Evolutionary conservation across 2,329 filamentous ascomycete species (phyloP).

Genomic region (Teratosphaeriaceae sp.): DNA sequence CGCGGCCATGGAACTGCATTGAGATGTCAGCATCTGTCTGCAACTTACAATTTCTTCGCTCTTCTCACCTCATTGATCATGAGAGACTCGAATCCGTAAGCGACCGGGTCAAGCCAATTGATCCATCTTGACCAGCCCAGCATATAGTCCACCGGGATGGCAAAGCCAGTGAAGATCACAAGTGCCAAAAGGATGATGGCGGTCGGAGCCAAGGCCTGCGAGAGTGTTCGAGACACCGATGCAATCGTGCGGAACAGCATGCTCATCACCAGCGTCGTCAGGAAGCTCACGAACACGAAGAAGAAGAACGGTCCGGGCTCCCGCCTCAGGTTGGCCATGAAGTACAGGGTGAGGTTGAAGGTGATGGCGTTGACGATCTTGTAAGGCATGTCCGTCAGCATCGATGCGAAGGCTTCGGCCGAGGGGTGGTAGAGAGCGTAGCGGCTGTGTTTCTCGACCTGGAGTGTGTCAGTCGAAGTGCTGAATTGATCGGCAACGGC

Average conservation of each 20-base stretch:
- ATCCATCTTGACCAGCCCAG: no score
- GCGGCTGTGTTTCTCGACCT: no score
- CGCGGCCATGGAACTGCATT: conserved; percentile 59
- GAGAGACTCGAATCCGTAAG: conserved; percentile 72
- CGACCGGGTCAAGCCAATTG: conserved; percentile 70
- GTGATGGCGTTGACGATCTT: conserved; percentile 46
- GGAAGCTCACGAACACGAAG: conserved; percentile 55
- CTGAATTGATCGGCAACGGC: no score
- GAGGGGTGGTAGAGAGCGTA: conserved; percentile 35
- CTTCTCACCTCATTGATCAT: conserved; percentile 67
- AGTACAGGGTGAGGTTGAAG: conserved; percentile 56
- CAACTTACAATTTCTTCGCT: no score
- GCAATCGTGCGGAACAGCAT: conserved; percentile 55
- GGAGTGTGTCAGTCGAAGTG: no score
- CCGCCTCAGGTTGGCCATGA: conserved; percentile 43
- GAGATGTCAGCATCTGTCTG: no score
- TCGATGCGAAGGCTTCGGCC: conserved; percentile 48
- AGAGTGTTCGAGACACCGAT: conserved; percentile 52
- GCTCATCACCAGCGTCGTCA: conserved; percentile 50
- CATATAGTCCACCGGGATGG: conserved; percentile 28
- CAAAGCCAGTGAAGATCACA: conserved; percentile 56
- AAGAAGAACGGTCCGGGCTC: conserved; percentile 52
- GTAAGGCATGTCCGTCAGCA: conserved; percentile 51
- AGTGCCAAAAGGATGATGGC: conserved; percentile 49
- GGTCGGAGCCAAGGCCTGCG: conserved; percentile 55